Conservation (phyloP, 2,329 filamentous ascomycete species). For the Truncatella angustata region DNA sequence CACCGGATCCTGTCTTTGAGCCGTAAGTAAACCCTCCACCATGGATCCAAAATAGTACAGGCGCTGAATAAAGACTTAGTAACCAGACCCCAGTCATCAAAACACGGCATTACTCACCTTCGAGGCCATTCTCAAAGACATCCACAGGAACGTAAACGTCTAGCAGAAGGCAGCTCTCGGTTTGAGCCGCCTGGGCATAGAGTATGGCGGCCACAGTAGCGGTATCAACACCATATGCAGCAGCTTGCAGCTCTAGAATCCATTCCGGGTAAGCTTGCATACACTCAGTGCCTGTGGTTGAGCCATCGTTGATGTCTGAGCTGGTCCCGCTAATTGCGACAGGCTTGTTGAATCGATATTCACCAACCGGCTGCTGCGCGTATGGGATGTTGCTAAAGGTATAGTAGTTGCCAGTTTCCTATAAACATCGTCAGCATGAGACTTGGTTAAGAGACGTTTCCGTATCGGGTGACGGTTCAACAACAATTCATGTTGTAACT, state of each 20-base stretch:
- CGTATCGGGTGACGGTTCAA: too few species aligned
- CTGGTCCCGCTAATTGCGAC: conserved; percentile 21
- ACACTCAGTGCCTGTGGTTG: conserved; percentile 20
- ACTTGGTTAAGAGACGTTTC: too few species aligned
- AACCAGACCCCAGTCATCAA: background rate
- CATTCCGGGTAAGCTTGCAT: conserved; percentile 28
- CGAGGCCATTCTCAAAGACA: conserved; percentile 13
- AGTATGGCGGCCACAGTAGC: conserved; percentile 15
- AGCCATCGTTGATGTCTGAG: conserved; percentile 19
- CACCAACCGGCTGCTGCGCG: conserved; percentile 31
- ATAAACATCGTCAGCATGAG: too few species aligned
- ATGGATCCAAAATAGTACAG: conserved; percentile 25
- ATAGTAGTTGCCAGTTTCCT: conserved; percentile 32
- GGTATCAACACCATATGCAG: conserved; percentile 8
- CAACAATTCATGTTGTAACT: too few species aligned
- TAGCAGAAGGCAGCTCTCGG: conserved; percentile 21
- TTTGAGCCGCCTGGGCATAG: conserved; percentile 19
- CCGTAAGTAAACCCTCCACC: conserved; percentile 24
- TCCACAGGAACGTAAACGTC: conserved; percentile 18
- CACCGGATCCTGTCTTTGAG: conserved; percentile 17
- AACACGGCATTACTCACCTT: background rate
- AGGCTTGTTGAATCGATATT: conserved; percentile 33
- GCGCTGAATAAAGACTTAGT: conserved; percentile 12
- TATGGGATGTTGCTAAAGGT: conserved; percentile 38
- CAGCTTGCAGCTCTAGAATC: conserved; percentile 18